Evolutionary conservation across 495 filamentous ascomycete genomes (phyloP), one percentile per base, ranked within the genome.

Genomic region (Penicillium bovifimosum): DNA sequence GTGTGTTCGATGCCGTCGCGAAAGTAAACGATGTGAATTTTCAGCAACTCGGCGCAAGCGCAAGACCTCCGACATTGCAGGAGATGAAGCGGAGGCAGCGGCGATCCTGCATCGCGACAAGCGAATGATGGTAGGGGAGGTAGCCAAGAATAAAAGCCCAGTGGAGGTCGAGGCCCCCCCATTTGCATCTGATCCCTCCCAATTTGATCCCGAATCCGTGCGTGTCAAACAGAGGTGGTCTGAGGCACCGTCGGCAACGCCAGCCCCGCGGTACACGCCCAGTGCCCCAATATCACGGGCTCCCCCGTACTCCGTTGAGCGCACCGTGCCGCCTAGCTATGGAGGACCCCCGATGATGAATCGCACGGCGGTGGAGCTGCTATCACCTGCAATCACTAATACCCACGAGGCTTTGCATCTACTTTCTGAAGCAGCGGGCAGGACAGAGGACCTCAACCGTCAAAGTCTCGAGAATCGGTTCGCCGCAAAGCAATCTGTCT

Each of bases 21-120:
- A 98, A 73, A 78, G 84, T 72, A 96, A 96, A 71, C 85, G 95
- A 58, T 98, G 93, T 76, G 92, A 84, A 77, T 97, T 98, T 76
- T 95, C 91, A 55, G 88, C 90, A n/a, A 97, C 91, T 34, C 79
- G 92, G 40, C 81, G 93, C 58, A 97, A 96, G 82, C 80, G 89
- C 60, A 95, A 95, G 74, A 75, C 78, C 44, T 76, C 72, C 44
- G 86, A 90, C 51, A 83, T 79, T 24, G 63, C 64, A 28, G 78
- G 82, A 32, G 73, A 77, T n/a, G 67, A 62, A 28, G 13, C 76
- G 82, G 52, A 59, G 39, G 47, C 50, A 17, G 47, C 47, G 7
- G 50, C 70, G 60, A 46, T 77, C 43, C 63, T 77, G 41, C 64
- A 80, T 74, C 77, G 77, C 42, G 78, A 78, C 49, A 77, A 77